Conservation (phyloP, 768 basidiomycete genomes). For the Coprinopsis marcescibilis region DNA sequence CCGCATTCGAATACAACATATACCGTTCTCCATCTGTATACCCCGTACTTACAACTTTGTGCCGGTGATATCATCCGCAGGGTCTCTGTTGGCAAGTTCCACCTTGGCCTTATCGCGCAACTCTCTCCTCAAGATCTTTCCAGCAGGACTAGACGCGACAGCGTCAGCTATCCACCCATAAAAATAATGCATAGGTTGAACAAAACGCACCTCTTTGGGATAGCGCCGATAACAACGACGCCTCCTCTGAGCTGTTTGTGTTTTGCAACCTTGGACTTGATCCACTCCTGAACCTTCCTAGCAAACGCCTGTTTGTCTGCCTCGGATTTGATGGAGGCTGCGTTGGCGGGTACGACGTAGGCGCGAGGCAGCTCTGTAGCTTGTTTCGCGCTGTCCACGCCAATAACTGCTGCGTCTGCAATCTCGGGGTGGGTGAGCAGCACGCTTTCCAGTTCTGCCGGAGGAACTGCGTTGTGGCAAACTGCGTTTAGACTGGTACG, state of each 20-base stretch:
- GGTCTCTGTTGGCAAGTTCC: too few relatives aligned
- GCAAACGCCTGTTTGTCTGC: constrained; percentile 30
- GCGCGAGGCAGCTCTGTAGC: constrained; percentile 66
- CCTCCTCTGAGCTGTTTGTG: constrained; percentile 66
- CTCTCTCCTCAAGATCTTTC: not conserved
- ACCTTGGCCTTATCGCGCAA: too few relatives aligned
- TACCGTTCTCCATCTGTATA: too few relatives aligned
- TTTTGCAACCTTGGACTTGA: constrained; percentile 43
- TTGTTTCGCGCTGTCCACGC: constrained; percentile 41
- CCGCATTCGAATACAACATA: too few relatives aligned
- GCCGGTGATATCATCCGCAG: too few relatives aligned
- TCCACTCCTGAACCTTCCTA: constrained; percentile 45
- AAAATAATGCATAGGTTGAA: not conserved
- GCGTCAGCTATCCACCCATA: not conserved
- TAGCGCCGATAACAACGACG: not conserved
- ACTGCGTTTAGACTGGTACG: too few relatives aligned
- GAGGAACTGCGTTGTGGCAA: too few relatives aligned
- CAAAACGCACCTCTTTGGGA: not conserved
- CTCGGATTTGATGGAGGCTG: constrained; percentile 13
- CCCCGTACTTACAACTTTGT: too few relatives aligned
- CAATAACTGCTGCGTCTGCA: constrained; percentile 63
- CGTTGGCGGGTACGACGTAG: constrained; percentile 36
- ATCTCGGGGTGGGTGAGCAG: constrained; percentile 55
- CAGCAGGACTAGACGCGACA: not conserved
- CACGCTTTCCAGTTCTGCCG: constrained; percentile 62